Base-by-base conservation (phyloP, 352 stramenopile species). In the Phytophthora hybrid region DNA sequence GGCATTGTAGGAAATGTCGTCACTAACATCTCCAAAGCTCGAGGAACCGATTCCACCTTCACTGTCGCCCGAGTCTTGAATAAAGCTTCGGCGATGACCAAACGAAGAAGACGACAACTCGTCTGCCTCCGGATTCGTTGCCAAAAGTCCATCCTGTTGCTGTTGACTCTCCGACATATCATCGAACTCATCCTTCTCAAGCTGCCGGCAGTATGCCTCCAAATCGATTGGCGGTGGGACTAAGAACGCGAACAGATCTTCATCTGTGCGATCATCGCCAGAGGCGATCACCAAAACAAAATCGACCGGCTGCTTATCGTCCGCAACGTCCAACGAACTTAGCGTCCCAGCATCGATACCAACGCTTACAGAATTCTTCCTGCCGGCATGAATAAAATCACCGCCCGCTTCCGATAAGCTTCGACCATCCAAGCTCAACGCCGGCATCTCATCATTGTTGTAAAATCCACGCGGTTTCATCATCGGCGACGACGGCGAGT, bases 221-320 rank as follows among this genome's bases (percentile, higher is more conserved):
- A 96, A 63, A 70, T 96, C 89, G 46, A 96, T 93, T 29, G 89
- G 89, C 3, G 89, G 88, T 0, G 89, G 89, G 5, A 94, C 88
- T 4, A 96, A 66, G 47, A 92, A 84, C 1, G 84, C 72, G 63
- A 96, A 96, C 56, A 96, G 53, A 67, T 96, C 89, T 79, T 96
- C 89, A 61, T 96, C 89, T 2, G 85, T 94, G 13, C 88, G 84
- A 31, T 94, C 88, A 55, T 96, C 88, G 7, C 89, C 89, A 1
- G 89, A 95, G 0, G 89, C 88, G 44, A 95, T 94, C n/a, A 96
- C 85, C 4, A 96, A 66, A 21, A 96, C 76, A 67, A 94, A 96
- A 63, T 96, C 89, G 16, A 96, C 88, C 18, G 77, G 64, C 2
- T 79, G 75, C 18, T 82, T 77, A 4, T 73, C 76, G 29, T 85